Conservation (phyloP, 139 green algal genomes). For the Auxenochlorella pyrenoidosa region DNA sequence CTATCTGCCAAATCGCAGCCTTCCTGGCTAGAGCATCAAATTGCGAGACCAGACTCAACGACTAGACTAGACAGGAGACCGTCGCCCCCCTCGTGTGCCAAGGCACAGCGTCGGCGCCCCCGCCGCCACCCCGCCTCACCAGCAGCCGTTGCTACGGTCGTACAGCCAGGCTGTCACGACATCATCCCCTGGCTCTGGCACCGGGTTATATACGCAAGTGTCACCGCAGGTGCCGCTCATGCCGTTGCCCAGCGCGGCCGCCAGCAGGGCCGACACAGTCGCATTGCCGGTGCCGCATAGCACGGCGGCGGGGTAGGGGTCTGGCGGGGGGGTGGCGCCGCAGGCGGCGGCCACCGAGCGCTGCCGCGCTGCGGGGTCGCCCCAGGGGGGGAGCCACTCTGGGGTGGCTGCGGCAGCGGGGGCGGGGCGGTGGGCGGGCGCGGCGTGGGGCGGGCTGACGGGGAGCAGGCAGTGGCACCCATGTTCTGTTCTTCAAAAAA, state of each 20-base stretch:
- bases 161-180: not conserved
- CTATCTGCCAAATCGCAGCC: too few relatives aligned
- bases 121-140: too few relatives aligned
- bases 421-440: not conserved
- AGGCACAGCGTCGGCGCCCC: too few relatives aligned
- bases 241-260: not conserved
- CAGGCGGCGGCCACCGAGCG: not conserved
- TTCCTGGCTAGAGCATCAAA: too few relatives aligned
- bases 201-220: not conserved
- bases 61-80: too few relatives aligned
- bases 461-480: not conserved
- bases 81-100: too few relatives aligned
- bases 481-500: too few relatives aligned
- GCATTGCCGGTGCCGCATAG: constrained; percentile 1
- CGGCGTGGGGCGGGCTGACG: too few relatives aligned
- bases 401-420: constrained; percentile 6
- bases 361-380: not conserved
- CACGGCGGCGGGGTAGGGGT: not conserved
- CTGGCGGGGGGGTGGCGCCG: not conserved
- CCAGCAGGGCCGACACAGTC: not conserved
- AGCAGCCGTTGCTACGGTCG: constrained; percentile 29
- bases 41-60: too few relatives aligned
- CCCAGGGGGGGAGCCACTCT: constrained; percentile 30
- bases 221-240: not conserved
- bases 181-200: not conserved